A percentile compares a stretch with the other conserved stretches of the same genome.
Evolutionary conservation across 1,284 basidiomycete species (phyloP).

Genomic region (Polyporus tsugae): DNA sequence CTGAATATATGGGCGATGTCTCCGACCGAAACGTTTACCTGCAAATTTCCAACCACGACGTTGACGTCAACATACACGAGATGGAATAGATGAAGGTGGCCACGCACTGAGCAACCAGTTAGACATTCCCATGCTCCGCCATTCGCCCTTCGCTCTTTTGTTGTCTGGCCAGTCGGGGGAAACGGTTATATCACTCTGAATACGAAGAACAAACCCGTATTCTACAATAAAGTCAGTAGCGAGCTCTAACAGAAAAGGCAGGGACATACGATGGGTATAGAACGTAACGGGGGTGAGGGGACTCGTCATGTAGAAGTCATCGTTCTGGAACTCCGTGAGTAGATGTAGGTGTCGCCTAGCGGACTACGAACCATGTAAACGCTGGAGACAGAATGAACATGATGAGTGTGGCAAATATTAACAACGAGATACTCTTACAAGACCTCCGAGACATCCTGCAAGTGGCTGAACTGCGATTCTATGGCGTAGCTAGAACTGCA

Average conservation of each 20-base stretch:
- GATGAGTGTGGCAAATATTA: not conserved
- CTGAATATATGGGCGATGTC: constrained; percentile 48
- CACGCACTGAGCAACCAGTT: constrained; percentile 40
- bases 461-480: constrained; percentile 39
- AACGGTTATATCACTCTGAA: constrained; percentile 39
- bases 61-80: not conserved
- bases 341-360: not conserved
- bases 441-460: constrained; percentile 38
- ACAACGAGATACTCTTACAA: constrained; percentile 28
- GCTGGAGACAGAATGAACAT: constrained; percentile 25
- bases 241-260: not conserved
- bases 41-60: not conserved
- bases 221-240: constrained; percentile 26
- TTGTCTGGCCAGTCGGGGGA: constrained; percentile 33
- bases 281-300: constrained; percentile 38
- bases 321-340: constrained; percentile 32
- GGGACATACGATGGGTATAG: constrained; percentile 38
- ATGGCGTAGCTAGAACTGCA: constrained; percentile 37
- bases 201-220: constrained; percentile 45
- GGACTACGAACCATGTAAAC: constrained; percentile 38
- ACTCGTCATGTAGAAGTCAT: constrained; percentile 40
- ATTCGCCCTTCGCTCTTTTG: constrained; percentile 39
- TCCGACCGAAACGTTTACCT: constrained; percentile 48
- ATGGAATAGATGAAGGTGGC: not conserved
- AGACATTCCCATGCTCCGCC: constrained; percentile 43